Evolutionary conservation across 2,329 filamentous ascomycete genomes (phyloP).

Genomic region (Xylariaceae sp.): DNA sequence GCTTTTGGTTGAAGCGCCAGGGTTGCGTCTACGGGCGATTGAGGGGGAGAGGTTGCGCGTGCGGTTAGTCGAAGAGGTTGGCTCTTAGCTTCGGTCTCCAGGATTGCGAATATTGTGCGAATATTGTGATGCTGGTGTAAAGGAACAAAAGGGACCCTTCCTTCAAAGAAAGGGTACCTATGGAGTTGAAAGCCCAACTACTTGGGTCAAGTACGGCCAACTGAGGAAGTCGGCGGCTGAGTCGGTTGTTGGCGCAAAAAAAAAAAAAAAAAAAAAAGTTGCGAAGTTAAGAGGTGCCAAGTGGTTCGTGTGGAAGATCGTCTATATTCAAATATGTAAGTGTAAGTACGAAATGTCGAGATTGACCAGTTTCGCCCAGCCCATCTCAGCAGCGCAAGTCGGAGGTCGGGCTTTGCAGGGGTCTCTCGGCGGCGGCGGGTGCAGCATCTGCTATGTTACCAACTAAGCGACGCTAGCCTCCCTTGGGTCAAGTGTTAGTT

Average conservation of each 20-base stretch:
- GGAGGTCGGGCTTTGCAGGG: slow-evolving; percentile 21
- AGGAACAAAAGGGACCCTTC: too few relatives aligned
- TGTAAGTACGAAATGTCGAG: too few relatives aligned
- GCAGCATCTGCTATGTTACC: not conserved
- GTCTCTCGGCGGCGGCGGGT: too few relatives aligned
- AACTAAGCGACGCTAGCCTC: not conserved
- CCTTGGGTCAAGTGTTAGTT: too few relatives aligned
- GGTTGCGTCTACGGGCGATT: slow-evolving; percentile 47
- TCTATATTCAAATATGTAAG: not conserved
- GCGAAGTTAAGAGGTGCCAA: not conserved
- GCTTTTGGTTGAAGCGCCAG: slow-evolving; percentile 65
- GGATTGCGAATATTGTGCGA: not conserved
- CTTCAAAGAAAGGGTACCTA: too few relatives aligned
- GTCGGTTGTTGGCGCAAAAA: too few relatives aligned
- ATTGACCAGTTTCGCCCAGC: slow-evolving; percentile 1
- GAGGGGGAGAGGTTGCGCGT: slow-evolving; percentile 17
- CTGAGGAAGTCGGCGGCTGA: too few relatives aligned
- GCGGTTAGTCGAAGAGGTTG: slow-evolving; percentile 1
- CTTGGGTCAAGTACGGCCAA: too few relatives aligned
- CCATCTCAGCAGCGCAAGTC: slow-evolving; percentile 16
- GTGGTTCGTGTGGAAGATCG: not conserved
- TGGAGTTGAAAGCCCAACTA: too few relatives aligned
- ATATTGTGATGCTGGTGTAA: not conserved
- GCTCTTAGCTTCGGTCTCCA: not conserved
- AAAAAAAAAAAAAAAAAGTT: too few relatives aligned